Conservation (phyloP, 2,329 filamentous ascomycete genomes). For the Claviceps sp. region DNA sequence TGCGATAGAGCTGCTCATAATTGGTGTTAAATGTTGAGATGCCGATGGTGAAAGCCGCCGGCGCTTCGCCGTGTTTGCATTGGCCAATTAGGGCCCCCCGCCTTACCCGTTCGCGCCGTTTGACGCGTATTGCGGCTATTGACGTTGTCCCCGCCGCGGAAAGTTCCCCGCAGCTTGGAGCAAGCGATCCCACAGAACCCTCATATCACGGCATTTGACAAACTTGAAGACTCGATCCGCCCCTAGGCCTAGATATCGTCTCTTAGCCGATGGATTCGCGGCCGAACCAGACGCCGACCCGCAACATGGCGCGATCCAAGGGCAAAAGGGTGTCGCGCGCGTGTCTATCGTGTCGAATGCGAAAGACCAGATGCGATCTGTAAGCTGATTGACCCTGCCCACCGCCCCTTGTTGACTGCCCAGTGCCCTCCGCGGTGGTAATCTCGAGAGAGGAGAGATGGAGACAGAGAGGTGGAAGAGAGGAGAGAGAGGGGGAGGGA, state of each 20-base stretch:
- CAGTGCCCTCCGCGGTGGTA: background rate
- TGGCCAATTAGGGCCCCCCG: background rate
- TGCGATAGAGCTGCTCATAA: background rate
- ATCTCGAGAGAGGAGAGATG: background rate
- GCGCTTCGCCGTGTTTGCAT: background rate
- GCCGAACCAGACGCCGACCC: slow-evolving; percentile 9
- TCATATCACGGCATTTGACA: slow-evolving; percentile 7
- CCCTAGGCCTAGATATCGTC: background rate
- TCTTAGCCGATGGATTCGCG: slow-evolving; percentile 7
- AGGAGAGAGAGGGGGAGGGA: background rate
- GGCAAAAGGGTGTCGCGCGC: slow-evolving; percentile 19
- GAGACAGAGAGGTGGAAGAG: background rate
- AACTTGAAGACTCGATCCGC: slow-evolving; percentile 5
- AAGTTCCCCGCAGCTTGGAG: background rate
- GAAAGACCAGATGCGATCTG: slow-evolving; percentile 21
- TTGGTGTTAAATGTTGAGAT: background rate
- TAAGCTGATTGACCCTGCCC: slow-evolving; percentile 8
- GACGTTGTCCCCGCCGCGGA: slow-evolving; percentile 2
- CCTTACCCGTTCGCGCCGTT: background rate
- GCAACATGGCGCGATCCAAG: slow-evolving; percentile 8
- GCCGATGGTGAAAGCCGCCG: background rate
- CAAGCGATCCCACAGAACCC: background rate
- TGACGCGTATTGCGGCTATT: slow-evolving; percentile 4
- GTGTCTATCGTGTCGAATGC: slow-evolving; percentile 18
- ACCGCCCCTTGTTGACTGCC: no score